Evolutionary conservation across 2,329 filamentous ascomycete genomes (phyloP), one percentile per base, ranked within the genome.

Genomic region (Cryphonectria parasitica): DNA sequence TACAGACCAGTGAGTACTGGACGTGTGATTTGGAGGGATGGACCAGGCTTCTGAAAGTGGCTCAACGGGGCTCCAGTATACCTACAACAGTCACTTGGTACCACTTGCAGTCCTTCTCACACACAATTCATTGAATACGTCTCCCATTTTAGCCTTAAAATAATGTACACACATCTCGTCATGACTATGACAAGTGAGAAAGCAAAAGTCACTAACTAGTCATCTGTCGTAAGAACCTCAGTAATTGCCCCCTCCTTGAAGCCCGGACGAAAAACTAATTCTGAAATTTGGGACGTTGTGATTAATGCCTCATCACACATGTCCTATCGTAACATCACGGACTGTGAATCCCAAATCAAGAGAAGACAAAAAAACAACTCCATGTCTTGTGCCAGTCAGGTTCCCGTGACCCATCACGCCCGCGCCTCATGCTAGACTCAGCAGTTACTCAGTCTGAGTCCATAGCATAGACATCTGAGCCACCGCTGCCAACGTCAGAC

Each of bases 381-480:
- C 58, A n/a, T 39, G 58, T 61, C 19, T 45, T 15, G 25, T 64
- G 36, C 41, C 63, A 15, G 31, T 22, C n/a, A 64, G 25, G 6
- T 19, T 41, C 43, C n/a, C 36, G 19, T 25, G 15, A 11, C 28
- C 41, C 43, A 45, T 49, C 63, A 64, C 25, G n/a, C 17, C 28
- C 43, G 5, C 6, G 2, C 15, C 8, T 10, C 28, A n/a, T 17
- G 41, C 41, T n/a, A 28, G 22, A 6, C 65, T n/a, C 17, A 15
- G 19, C 25, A 19, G 7, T 11, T 17, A 10, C 58, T 71, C 58
- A 72, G 63, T 72, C 69, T 19, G 69, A 72, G 28, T 80, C 80
- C 79, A 81, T 80, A 36, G 74, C 78, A 72, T 82, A 83, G 58
- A 79, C 81, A 66, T 82, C 81, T 25, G 77, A 64, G 6, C n/a